Evolutionary conservation across 176 grass and related monocot genomes (phyloP).

Genomic region (Otatea glauca): DNA sequence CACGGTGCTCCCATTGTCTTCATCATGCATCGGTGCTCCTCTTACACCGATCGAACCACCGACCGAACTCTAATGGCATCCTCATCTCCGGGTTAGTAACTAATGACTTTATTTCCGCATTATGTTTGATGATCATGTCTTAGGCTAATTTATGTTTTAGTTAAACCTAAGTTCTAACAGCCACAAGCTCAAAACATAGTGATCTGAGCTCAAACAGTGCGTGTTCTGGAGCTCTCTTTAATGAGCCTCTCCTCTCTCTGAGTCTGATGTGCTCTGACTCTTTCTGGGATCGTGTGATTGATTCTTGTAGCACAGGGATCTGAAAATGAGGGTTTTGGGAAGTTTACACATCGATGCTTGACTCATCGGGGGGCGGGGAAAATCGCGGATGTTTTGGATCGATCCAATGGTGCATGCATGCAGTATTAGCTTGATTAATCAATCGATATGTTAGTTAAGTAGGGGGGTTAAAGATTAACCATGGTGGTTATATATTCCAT

Average conservation of each 20-base stretch:
- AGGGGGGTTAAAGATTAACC: background rate
- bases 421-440: background rate
- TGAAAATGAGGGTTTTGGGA: background rate
- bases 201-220: conserved; percentile 10
- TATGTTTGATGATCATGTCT: too few relatives aligned
- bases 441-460: conserved; percentile 7
- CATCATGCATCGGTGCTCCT: too few relatives aligned
- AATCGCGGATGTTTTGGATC: conserved; percentile 11
- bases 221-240: background rate
- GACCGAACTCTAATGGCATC: too few relatives aligned
- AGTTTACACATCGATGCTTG: background rate
- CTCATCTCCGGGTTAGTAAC: too few relatives aligned
- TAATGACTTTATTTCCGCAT: too few relatives aligned
- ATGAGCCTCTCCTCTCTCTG: background rate
- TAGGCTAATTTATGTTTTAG: too few relatives aligned
- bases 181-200: too few relatives aligned
- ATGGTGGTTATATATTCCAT: background rate
- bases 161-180: too few relatives aligned
- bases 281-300: conserved; percentile 10
- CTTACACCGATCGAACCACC: too few relatives aligned
- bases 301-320: conserved; percentile 4
- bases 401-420: background rate
- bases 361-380: too few relatives aligned
- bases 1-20: too few relatives aligned
- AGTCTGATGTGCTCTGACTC: background rate